These are phyloP conservation scores for Hapsidospora chrysogenum DNA, from an alignment of 495 filamentous ascomycete genomes.

Conservation along the genomic window DNA sequence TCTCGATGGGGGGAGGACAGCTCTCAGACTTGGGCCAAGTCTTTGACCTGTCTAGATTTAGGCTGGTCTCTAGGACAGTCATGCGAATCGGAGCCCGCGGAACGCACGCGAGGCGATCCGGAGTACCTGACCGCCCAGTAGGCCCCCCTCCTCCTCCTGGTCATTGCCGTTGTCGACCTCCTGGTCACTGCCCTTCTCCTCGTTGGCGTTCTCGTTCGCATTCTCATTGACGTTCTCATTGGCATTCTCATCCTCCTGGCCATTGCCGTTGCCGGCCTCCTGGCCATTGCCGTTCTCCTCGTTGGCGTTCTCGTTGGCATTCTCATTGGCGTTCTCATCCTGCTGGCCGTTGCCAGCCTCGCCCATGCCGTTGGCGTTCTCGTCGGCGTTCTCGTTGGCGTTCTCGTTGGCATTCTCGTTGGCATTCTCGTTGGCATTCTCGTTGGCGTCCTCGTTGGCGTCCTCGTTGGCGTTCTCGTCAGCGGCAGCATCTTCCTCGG, in stretches of 20 bases:
- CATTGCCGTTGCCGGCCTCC: neutral
- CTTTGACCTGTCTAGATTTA: neutral
- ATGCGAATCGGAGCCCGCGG: neutral
- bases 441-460: neutral
- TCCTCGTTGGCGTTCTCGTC: neutral
- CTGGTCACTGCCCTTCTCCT: neutral
- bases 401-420: too few species aligned
- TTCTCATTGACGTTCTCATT: neutral
- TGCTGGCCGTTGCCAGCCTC: neutral
- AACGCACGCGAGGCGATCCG: neutral
- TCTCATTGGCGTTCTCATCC: neutral
- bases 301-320: neutral
- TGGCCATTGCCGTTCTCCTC: neutral
- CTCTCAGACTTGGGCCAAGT: neutral
- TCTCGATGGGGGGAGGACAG: too few species aligned
- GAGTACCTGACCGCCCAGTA: neutral
- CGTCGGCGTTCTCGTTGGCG: neutral
- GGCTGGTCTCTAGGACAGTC: too few species aligned
- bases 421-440: neutral
- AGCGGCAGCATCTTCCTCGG: neutral
- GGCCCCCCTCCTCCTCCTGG: neutral
- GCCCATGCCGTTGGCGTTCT: neutral
- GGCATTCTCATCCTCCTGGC: too few species aligned
- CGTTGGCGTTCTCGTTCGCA: neutral
- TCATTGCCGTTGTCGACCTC: too few species aligned